phyloP scores from a whole-genome alignment of 495 filamentous ascomycete genomes.

The Extremus antarcticus region DNA sequence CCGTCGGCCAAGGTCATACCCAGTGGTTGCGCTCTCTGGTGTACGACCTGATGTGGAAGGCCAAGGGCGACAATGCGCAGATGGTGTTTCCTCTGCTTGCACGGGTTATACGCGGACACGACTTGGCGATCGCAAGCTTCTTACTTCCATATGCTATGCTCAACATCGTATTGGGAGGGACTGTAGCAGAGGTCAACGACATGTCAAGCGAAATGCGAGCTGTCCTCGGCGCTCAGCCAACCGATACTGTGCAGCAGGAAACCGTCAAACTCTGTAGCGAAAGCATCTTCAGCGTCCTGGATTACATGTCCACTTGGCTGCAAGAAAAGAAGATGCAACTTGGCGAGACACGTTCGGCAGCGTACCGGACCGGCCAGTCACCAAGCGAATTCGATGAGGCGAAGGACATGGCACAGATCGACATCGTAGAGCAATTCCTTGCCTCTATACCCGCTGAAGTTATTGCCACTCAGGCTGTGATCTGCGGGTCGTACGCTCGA shows the following conservation, averaged over 20 bases:
- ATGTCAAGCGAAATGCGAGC: conserved; percentile 59
- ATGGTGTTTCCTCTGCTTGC: conserved; percentile 70
- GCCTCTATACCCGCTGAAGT: conserved; percentile 69
- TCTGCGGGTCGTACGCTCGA: conserved; percentile 84
- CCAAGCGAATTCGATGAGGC: conserved; percentile 28
- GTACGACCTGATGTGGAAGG: conserved; percentile 67
- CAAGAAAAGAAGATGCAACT: conserved; percentile 61
- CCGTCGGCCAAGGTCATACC: conserved; percentile 50
- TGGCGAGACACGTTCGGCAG: conserved; percentile 23
- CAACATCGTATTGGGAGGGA: conserved; percentile 64
- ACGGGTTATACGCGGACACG: conserved; percentile 69
- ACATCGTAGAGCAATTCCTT: conserved; percentile 52
- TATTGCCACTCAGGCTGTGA: conserved; percentile 72
- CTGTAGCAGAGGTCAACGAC: conserved; percentile 51
- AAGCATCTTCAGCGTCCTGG: conserved; percentile 82
- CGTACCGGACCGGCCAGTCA: conserved; percentile 23
- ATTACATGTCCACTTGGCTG: conserved; percentile 83
- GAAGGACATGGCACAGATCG: conserved; percentile 39
- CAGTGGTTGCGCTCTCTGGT: conserved; percentile 72
- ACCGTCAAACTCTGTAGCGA: conserved; percentile 72
- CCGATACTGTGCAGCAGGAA: conserved; percentile 46
- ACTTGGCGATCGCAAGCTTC: conserved; percentile 73
- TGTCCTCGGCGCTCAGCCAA: conserved; percentile 48
- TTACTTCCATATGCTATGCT: conserved; percentile 73
- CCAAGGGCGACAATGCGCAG: conserved; percentile 53